A percentile compares a stretch with the other conserved stretches of the same genome.
phyloP scores from a whole-genome alignment of 148 eudicot genomes.

The Tetragonia tetragonoides region DNA sequence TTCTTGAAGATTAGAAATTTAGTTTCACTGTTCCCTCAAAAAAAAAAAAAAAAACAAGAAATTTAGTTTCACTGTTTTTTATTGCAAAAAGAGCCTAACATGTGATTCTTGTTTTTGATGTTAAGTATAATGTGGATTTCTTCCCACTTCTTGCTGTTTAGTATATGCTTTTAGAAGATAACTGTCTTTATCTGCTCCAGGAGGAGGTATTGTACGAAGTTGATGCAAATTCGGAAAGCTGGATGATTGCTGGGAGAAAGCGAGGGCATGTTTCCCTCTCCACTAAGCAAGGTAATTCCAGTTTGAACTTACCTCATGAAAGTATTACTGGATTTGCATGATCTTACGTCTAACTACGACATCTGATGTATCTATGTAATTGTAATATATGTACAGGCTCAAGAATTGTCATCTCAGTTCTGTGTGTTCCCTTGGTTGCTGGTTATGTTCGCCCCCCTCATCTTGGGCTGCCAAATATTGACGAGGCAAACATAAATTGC shows the following conservation, averaged over 20 bases:
- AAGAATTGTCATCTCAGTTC: constrained; percentile 67
- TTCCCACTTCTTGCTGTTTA: not conserved
- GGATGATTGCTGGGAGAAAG: constrained; percentile 99
- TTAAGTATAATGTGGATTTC: not conserved
- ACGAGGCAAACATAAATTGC: constrained; percentile 68
- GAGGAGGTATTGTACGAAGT: constrained; percentile 86
- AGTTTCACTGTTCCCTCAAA: not conserved
- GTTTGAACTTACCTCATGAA: not conserved
- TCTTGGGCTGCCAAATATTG: constrained; percentile 66
- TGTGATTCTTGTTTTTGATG: not conserved
- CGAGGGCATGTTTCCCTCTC: constrained; percentile 80
- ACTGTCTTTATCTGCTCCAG: constrained; percentile 29
- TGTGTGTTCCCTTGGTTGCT: constrained; percentile 82
- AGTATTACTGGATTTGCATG: not conserved
- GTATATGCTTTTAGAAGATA: not conserved
- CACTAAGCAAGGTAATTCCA: constrained; percentile 59
- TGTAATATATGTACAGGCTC: constrained; percentile 55
- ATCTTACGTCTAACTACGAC: not conserved
- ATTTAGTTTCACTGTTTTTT: not conserved
- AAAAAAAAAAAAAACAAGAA: not conserved
- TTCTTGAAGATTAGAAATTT: too few relatives aligned
- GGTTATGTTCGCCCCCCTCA: constrained; percentile 96
- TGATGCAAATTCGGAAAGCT: constrained; percentile 79
- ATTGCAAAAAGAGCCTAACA: not conserved
- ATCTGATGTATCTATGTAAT: not conserved